Percentiles rank a stretch among this genome's conserved stretches.
phyloP scores from a whole-genome alignment of 805 yeast genomes.

The Ogataea corticis region DNA sequence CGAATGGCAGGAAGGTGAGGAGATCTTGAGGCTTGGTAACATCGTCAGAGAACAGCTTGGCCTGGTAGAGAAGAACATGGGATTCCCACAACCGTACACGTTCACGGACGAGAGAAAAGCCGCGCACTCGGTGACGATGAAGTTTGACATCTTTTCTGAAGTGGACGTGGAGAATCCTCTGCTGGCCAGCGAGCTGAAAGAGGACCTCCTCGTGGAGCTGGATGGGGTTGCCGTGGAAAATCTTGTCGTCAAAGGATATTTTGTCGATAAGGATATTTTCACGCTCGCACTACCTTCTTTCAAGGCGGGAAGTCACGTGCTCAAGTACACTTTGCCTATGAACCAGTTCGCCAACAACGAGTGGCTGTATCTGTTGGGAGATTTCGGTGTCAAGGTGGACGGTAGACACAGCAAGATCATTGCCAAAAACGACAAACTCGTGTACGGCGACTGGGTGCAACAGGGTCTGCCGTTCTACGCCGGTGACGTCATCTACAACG shows the following conservation, averaged over 20 bases:
- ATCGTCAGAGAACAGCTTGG: constrained; percentile 2
- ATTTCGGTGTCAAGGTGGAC: constrained; percentile 10
- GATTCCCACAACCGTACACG: constrained; percentile 9
- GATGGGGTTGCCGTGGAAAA: constrained; percentile 2
- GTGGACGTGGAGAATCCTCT: neutral
- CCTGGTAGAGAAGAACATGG: constrained; percentile 3
- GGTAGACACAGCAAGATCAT: constrained; percentile 9
- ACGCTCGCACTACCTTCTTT: constrained; percentile 10
- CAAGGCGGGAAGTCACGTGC: constrained; percentile 12
- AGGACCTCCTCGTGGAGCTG: neutral
- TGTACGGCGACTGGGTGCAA: constrained; percentile 9
- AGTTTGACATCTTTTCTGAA: neutral
- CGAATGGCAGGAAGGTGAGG: constrained; percentile 10
- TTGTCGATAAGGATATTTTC: constrained; percentile 9
- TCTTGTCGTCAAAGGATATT: neutral
- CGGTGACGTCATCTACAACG: constrained; percentile 9
- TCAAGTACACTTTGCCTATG: constrained; percentile 9
- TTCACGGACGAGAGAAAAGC: constrained; percentile 1
- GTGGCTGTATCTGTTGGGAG: constrained; percentile 12
- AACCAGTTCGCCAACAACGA: constrained; percentile 10
- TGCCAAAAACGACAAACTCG: constrained; percentile 3
- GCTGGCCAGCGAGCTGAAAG: constrained; percentile 3
- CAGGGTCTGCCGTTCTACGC: constrained; percentile 16
- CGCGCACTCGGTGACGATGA: neutral
- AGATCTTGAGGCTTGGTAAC: constrained; percentile 10